Conservation (phyloP, 352 stramenopile genomes). For the Pythium phragmiticola region DNA sequence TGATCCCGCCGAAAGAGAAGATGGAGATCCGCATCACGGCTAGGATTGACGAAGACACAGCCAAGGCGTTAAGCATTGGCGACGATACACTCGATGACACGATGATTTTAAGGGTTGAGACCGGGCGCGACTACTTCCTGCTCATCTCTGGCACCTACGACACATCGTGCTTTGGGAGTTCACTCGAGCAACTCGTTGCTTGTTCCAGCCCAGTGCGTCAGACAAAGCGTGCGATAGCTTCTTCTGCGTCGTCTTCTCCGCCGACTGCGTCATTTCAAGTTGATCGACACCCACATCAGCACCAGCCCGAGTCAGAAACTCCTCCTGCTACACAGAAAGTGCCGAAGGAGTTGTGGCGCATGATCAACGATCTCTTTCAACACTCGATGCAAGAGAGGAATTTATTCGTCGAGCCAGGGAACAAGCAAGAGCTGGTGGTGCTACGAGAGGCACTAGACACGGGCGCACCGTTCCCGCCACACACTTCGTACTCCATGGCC, state of each 20-base stretch:
- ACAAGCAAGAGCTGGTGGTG: constrained; percentile 60
- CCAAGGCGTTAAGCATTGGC: constrained; percentile 87
- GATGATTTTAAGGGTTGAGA: constrained; percentile 96
- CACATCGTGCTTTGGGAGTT: constrained; percentile 94
- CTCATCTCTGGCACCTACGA: constrained; percentile 92
- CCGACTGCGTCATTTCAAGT: constrained; percentile 15
- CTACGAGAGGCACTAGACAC: constrained; percentile 93
- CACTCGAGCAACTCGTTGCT: constrained; percentile 93
- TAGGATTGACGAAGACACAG: constrained; percentile 87
- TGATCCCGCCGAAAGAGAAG: constrained; percentile 80
- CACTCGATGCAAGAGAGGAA: constrained; percentile 77
- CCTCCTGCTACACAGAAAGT: constrained; percentile 65
- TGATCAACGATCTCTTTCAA: constrained; percentile 95
- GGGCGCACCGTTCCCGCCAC: constrained; percentile 72
- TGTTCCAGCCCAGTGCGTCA: constrained; percentile 87
- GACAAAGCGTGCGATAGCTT: constrained; percentile 26
- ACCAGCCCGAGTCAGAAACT: constrained; percentile 40
- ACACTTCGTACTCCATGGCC: constrained; percentile 89
- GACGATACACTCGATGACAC: constrained; percentile 95
- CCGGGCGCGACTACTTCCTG: constrained; percentile 96
- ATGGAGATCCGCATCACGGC: constrained; percentile 91
- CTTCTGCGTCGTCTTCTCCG: constrained; percentile 13
- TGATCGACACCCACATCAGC: constrained; percentile 27
- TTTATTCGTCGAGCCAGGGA: constrained; percentile 76
- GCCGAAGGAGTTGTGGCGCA: constrained; percentile 97